Base-by-base conservation (phyloP, 2,329 filamentous ascomycete genomes). In the Pseudomassariella vexata region DNA sequence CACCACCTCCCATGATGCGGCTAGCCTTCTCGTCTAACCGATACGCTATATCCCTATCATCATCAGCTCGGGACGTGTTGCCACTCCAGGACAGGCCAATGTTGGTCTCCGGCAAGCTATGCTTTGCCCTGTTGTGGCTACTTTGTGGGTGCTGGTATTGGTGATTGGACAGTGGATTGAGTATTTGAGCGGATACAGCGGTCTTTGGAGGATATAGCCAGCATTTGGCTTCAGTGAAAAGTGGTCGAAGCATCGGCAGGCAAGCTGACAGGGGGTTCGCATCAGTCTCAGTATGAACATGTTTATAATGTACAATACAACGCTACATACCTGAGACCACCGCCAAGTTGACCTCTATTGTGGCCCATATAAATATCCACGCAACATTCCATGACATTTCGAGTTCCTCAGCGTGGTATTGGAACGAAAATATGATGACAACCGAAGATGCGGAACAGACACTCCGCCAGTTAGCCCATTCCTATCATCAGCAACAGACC, bases 61-160 rank as follows among this genome's bases (percentile, higher is more conserved):
- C 10, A 12, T 19, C 17, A 33, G 19, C 31, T 33, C n/a, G n/a
- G n/a, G n/a, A n/a, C n/a, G n/a, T n/a, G n/a, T n/a, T n/a, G n/a
- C n/a, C n/a, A n/a, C n/a, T n/a, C n/a, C n/a, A n/a, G n/a, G n/a
- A n/a, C n/a, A n/a, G n/a, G n/a, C n/a, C n/a, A n/a, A n/a, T n/a
- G n/a, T n/a, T n/a, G n/a, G n/a, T n/a, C n/a, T n/a, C n/a, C n/a
- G n/a, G n/a, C n/a, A n/a, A n/a, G n/a, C n/a, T n/a, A n/a, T n/a
- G n/a, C n/a, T n/a, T n/a, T n/a, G n/a, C n/a, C n/a, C n/a, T n/a
- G n/a, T n/a, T n/a, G n/a, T n/a, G n/a, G n/a, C n/a, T n/a, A n/a
- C n/a, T n/a, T n/a, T n/a, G n/a, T n/a, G n/a, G n/a, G n/a, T 33
- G 23, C 27, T 33, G 15, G 31, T 27, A 23, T 24, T 27, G 26